These are phyloP conservation scores for Sporothrix globosa DNA, from an alignment of 2,329 filamentous ascomycete genomes.

Conservation along the genomic window DNA sequence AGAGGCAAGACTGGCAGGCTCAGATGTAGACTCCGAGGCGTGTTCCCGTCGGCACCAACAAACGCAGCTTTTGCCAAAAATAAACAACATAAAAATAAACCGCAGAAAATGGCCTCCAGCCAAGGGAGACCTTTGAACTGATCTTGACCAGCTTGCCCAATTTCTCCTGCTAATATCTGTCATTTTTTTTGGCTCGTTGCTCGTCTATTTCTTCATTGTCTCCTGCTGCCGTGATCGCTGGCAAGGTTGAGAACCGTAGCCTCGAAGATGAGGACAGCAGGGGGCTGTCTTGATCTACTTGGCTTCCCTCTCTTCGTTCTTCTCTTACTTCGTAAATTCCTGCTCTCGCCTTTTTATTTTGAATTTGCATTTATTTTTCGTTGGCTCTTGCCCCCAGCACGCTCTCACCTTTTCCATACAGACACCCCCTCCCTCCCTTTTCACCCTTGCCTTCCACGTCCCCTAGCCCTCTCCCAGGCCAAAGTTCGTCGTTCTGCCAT, in stretches of 20 bases:
- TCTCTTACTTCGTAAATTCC: background rate
- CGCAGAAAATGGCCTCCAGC: background rate
- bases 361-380: background rate
- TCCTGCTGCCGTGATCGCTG: conserved; percentile 9
- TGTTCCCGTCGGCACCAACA: conserved; percentile 1
- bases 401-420: background rate
- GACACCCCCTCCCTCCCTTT: background rate
- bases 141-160: background rate
- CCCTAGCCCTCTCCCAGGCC: background rate
- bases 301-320: background rate
- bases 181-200: background rate
- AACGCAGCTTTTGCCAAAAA: background rate
- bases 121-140: background rate
- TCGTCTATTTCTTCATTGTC: background rate
- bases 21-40: background rate
- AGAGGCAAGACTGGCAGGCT: conserved; percentile 8
- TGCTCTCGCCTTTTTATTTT: background rate
- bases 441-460: conserved; percentile 3
- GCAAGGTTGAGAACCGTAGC: background rate
- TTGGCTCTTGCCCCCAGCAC: background rate
- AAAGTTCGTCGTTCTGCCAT: conserved; percentile 1
- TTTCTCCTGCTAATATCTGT: background rate
- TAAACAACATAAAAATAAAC: background rate
- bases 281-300: conserved; percentile 4
- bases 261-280: background rate